Base-by-base conservation (phyloP, 164 flowering plant genomes). In the Piper longum region DNA sequence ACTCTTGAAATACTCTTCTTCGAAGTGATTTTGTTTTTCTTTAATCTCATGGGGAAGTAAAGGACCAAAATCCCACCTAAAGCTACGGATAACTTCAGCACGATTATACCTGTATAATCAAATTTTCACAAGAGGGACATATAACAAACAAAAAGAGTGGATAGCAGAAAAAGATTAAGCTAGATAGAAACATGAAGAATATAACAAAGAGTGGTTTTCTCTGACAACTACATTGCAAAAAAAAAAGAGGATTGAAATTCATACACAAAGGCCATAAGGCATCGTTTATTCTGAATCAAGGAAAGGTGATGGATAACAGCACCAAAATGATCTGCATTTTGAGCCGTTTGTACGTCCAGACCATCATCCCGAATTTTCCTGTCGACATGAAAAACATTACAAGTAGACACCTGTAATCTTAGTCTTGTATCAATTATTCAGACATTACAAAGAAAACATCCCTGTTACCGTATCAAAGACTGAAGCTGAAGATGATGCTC, bases 331-430 rank as follows among this genome's bases (percentile, higher is more conserved):
- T 26, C 96, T n/a, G 88, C 81, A 80, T 86, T 92, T 78, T 79
- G 79, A 26, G 87, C 72, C 63, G 88, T 78, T 67, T 85, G 85
- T 45, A 81, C 77, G 71, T 88, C 89, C 74, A 83, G 73, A 45
- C 87, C 90, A 76, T 81, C 84, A 64, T 85, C 88, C 74, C 88
- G 95, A 70, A 93, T 83, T 72, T 93, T 90, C 77, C 98, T 92
- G 77, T 60, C 11, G 16, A 39, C 61, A 43, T 11, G 16, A n/a
- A 64, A 43, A 9, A 16, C 12, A 59, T 6, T 36, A 43, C 6
- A 0, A 48, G 12, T 48, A 8, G 52, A 48, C 9, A 48, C 8
- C 4, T 3, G 14, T 9, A 2, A 14, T 48, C 14, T 12, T 8
- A 48, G 3, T 9, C 14, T 48, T 26, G 36, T 26, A 26, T 26